phyloP scores from a whole-genome alignment of 1,284 basidiomycete species.

The Microbotryum saponariae region DNA sequence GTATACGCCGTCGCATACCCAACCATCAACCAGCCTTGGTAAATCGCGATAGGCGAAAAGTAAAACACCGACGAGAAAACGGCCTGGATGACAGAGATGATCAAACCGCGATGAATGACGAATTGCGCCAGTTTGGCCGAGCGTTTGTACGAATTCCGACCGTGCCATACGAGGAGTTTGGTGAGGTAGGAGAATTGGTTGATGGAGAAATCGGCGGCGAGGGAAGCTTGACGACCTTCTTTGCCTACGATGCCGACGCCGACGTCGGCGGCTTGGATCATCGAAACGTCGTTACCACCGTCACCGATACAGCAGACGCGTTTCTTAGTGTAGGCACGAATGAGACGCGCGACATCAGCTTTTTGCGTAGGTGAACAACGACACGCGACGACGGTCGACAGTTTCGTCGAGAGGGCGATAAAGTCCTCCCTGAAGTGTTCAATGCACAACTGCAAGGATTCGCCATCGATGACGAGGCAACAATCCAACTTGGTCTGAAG shows the following conservation, averaged over 20 bases:
- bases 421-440: constrained; percentile 88
- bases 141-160: constrained; percentile 94
- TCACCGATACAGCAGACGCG: constrained; percentile 97
- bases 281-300: constrained; percentile 89
- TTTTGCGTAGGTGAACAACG: constrained; percentile 98
- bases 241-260: constrained; percentile 98
- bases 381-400: constrained; percentile 93
- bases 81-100: constrained; percentile 89
- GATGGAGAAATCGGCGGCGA: constrained; percentile 96
- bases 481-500: constrained; percentile 90
- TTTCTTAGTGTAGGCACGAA: constrained; percentile 81
- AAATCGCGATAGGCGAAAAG: constrained; percentile 95
- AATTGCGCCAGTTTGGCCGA: constrained; percentile 97
- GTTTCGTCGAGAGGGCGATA: constrained; percentile 87
- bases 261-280: constrained; percentile 92
- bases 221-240: constrained; percentile 94
- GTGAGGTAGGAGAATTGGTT: constrained; percentile 92
- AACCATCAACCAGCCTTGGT: constrained; percentile 96
- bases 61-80: constrained; percentile 98
- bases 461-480: constrained; percentile 98
- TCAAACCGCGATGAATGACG: constrained; percentile 94
- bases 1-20: constrained; percentile 98
- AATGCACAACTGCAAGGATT: constrained; percentile 84
- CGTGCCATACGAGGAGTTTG: constrained; percentile 93
- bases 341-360: constrained; percentile 89